Percentiles rank a stretch among this genome's conserved stretches.
Conservation (phyloP, 495 filamentous ascomycete genomes). For the Terfezia claveryi region DNA sequence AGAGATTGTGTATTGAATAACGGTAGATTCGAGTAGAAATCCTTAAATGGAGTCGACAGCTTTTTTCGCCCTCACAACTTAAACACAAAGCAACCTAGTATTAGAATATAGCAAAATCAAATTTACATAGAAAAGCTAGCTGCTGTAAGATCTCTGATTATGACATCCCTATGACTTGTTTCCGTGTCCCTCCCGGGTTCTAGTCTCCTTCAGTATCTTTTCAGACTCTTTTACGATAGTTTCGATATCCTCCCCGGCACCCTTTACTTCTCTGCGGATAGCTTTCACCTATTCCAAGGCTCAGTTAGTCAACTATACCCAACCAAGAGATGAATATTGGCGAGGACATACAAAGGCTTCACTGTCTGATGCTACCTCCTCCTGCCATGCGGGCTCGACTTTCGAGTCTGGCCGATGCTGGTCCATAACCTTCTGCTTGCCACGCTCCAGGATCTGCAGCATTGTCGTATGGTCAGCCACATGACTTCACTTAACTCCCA, state of each 20-base stretch:
- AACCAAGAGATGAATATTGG: neutral
- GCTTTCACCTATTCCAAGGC: conserved; percentile 33
- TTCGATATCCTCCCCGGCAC: conserved; percentile 24
- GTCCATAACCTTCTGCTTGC: conserved; percentile 11
- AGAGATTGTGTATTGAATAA: too few species aligned
- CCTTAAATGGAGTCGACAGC: too few species aligned
- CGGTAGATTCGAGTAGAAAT: too few species aligned
- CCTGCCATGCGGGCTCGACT: conserved; percentile 12
- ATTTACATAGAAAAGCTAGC: too few species aligned
- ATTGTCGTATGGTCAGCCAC: too few species aligned
- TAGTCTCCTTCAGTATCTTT: conserved; percentile 10
- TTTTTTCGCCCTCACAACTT: too few species aligned
- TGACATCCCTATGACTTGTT: too few species aligned
- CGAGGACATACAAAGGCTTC: conserved; percentile 14
- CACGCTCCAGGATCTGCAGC: conserved; percentile 6
- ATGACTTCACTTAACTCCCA: too few species aligned
- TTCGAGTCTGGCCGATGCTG: conserved; percentile 12
- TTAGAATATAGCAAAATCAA: too few species aligned
- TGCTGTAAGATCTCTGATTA: too few species aligned
- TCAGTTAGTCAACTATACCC: too few species aligned
- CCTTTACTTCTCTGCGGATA: conserved; percentile 33
- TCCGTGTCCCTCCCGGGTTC: neutral
- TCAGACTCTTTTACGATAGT: conserved; percentile 33
- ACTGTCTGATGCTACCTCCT: conserved; percentile 16
- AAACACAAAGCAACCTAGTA: too few species aligned